Evolutionary conservation across 192 early-diverging fungal species (phyloP), one percentile per base, ranked within the genome.

Genomic region (Entrophospora sp.): DNA sequence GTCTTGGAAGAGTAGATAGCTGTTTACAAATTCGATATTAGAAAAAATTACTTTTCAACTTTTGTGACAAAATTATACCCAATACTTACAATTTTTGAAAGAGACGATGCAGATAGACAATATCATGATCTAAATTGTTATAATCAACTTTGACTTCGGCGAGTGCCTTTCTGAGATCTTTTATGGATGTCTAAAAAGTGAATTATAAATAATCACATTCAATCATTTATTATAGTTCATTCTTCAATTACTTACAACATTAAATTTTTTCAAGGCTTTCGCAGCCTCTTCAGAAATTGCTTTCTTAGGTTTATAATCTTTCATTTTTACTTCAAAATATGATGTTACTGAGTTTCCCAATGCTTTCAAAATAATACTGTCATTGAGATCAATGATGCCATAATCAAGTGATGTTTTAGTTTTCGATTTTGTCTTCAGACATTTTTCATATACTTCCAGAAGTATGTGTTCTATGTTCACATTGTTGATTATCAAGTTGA

Each of bases 41-140:
- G 9, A 58, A 56, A 58, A 58, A 16, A 28, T 53, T 58, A 3
- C 10, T 58, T 58, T 57, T 57, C 37, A 37, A n/a, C 34, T 25
- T 58, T 58, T 38, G 14, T 40, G 14, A 40, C 38, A 40, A 40
- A 40, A 40, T 40, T 35, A 58, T 58, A 58, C 20, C 36, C 12
- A 45, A 61, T 61, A 61, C 40, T 61, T 61, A 61, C 60, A 61
- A 61, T 61, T 61, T 61, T 61, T 61, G 12, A 16, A 61, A 61
- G 32, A 61, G 40, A 32, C 42, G 28, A 61, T 30, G 27, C 28
- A 61, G 27, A 22, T 61, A 61, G 18, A 61, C 31, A 61, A 61
- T 58, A 38, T 58, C 56, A 27, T 8, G 34, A 58, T 58, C 22
- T 27, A 61, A 45, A 61, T 61, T 61, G 31, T 61, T 61, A 61